A percentile compares a stretch with the other conserved stretches of the same genome.
Conservation (phyloP, 345 rosid genomes). For the Aurinia saxatilis region DNA sequence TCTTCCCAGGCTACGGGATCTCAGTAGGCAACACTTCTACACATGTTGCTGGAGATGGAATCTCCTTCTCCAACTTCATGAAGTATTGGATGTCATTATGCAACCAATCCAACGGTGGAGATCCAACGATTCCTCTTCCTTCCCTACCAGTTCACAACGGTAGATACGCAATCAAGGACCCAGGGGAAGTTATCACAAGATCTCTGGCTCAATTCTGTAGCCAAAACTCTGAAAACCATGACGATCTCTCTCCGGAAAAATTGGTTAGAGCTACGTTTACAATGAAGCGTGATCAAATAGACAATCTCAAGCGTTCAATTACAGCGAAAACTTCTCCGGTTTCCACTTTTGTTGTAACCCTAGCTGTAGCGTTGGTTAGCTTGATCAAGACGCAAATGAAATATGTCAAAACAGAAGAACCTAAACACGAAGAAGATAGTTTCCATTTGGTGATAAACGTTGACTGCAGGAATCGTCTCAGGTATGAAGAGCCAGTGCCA, state of each 20-base stretch:
- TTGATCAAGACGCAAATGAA: slow-evolving; percentile 8
- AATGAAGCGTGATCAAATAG: slow-evolving; percentile 8
- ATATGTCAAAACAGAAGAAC: neutral
- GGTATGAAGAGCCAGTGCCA: neutral
- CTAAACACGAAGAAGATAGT: neutral
- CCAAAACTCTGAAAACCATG: neutral
- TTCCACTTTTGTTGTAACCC: slow-evolving; percentile 18
- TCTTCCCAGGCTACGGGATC: slow-evolving; percentile 23
- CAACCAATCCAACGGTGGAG: neutral
- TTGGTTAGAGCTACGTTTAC: slow-evolving; percentile 24
- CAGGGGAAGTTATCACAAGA: neutral
- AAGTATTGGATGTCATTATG: slow-evolving; percentile 26
- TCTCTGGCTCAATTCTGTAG: neutral
- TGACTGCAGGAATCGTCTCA: slow-evolving; percentile 24
- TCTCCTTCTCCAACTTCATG: slow-evolving; percentile 6
- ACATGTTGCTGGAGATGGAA: slow-evolving; percentile 21
- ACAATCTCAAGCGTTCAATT: slow-evolving; percentile 15
- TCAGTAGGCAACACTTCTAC: slow-evolving; percentile 2
- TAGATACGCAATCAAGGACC: slow-evolving; percentile 21
- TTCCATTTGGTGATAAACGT: neutral
- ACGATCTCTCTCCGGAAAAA: neutral
- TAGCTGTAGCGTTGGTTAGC: slow-evolving; percentile 26
- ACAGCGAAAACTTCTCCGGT: neutral
- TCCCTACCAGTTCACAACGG: neutral
- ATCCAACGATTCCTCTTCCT: neutral